Evolutionary conservation across 176 grass and related monocot species (phyloP).

Genomic region (Raddia distichophylla): DNA sequence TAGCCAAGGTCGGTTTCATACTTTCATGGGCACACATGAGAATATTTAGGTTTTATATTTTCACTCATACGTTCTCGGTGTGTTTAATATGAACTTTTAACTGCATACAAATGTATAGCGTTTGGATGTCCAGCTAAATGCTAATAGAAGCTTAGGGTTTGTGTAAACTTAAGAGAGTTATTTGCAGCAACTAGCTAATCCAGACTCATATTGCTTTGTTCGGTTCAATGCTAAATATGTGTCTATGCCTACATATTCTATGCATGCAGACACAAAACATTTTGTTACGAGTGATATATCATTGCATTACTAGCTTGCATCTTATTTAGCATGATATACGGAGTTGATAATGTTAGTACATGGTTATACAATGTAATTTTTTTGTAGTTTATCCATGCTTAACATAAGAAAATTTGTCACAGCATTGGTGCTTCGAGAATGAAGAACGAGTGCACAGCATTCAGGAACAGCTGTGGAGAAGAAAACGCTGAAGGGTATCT

Average conservation of each 20-base stretch:
- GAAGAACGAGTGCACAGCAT: conserved; percentile 76
- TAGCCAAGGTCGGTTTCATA: conserved; percentile 26
- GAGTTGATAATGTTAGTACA: background rate
- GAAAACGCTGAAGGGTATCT: conserved; percentile 77
- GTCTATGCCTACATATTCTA: background rate
- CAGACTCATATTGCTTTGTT: background rate
- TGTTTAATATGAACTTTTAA: conserved; percentile 34
- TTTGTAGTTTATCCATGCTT: conserved; percentile 23
- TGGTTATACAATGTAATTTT: conserved; percentile 4
- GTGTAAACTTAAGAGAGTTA: background rate
- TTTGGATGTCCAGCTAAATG: background rate
- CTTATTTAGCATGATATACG: conserved; percentile 1
- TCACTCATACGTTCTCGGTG: background rate
- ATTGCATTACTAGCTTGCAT: background rate
- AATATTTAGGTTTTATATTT: conserved; percentile 1
- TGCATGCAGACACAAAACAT: background rate
- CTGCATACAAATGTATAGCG: background rate
- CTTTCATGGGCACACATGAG: conserved; percentile 8
- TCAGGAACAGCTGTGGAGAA: conserved; percentile 63
- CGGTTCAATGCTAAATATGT: background rate
- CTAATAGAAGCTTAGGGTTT: background rate
- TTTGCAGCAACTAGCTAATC: background rate
- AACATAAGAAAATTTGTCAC: conserved; percentile 27
- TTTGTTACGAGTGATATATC: background rate
- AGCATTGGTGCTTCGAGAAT: conserved; percentile 90